Evolutionary conservation across 257 asterid genomes (phyloP).

Genomic region (Salvia rosmarinus): DNA sequence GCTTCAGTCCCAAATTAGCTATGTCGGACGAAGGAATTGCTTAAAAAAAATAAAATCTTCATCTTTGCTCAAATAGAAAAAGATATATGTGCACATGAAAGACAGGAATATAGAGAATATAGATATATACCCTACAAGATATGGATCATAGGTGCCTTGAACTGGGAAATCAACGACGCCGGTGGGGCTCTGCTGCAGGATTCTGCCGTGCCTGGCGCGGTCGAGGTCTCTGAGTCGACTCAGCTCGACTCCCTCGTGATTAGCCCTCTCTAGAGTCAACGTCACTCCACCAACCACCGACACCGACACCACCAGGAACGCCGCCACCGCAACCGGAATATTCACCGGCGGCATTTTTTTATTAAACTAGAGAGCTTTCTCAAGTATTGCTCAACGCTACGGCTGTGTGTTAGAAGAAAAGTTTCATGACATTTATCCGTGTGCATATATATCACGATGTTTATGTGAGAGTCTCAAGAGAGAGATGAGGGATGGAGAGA

Average conservation of each 20-base stretch:
- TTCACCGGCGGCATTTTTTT: constrained; percentile 40
- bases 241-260: constrained; percentile 63
- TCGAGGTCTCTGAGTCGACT: constrained; percentile 73
- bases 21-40: not conserved
- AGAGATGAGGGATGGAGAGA: constrained; percentile 26
- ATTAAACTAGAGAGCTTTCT: not conserved
- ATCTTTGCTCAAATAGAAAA: not conserved
- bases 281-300: constrained; percentile 47
- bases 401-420: not conserved
- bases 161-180: constrained; percentile 86
- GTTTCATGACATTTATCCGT: constrained; percentile 9
- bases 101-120: not conserved
- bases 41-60: not conserved
- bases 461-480: not conserved
- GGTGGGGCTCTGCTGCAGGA: constrained; percentile 64
- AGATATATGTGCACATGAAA: not conserved
- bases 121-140: constrained; percentile 74
- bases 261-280: constrained; percentile 71
- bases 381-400: constrained; percentile 10
- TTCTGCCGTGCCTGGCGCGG: constrained; percentile 72
- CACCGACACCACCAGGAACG: constrained; percentile 38
- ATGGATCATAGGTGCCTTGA: constrained; percentile 89
- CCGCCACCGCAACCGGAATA: constrained; percentile 38
- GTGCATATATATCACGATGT: constrained; percentile 17
- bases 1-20: not conserved